phyloP scores from a whole-genome alignment of 148 eudicot genomes.

The Simmondsia chinensis region DNA sequence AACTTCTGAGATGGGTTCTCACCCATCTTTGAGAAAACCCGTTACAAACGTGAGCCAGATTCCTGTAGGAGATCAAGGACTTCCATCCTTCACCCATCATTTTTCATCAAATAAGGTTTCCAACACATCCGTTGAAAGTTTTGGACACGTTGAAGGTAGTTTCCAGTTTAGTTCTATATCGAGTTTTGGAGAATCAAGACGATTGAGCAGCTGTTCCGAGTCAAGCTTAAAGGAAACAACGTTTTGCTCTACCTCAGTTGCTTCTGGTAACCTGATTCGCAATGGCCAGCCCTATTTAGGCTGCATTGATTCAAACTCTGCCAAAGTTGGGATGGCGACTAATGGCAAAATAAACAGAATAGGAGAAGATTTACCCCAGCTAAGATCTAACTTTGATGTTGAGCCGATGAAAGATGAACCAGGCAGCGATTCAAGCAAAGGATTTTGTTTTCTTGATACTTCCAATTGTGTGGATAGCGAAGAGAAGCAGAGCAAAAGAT shows the following conservation, averaged over 20 bases:
- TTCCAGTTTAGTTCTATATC: slow-evolving; percentile 5
- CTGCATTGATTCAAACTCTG: slow-evolving; percentile 20
- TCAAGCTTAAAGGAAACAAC: slow-evolving; percentile 10
- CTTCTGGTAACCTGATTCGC: neutral
- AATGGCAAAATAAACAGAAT: slow-evolving; percentile 3
- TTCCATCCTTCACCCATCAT: slow-evolving; percentile 12
- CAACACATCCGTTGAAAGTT: neutral
- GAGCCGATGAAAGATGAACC: neutral
- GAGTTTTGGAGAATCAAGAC: neutral
- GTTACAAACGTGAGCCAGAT: slow-evolving; percentile 2
- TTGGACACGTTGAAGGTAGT: slow-evolving; percentile 3
- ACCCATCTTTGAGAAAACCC: slow-evolving; percentile 10
- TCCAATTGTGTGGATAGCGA: slow-evolving; percentile 9
- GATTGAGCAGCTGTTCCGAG: slow-evolving; percentile 11
- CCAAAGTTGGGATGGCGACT: neutral
- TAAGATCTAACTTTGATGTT: neutral
- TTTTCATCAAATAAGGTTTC: slow-evolving; percentile 8
- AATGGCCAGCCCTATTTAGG: slow-evolving; percentile 2
- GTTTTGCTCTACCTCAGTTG: slow-evolving; percentile 5
- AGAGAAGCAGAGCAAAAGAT: slow-evolving; percentile 9
- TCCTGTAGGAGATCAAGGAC: slow-evolving; percentile 21
- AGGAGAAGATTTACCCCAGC: neutral
- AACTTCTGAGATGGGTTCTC: slow-evolving; percentile 5
- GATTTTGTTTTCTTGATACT: neutral
- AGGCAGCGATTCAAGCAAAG: neutral